Evolutionary conservation across 2,329 filamentous ascomycete genomes (phyloP).

Genomic region (Fusarium nygamai): DNA sequence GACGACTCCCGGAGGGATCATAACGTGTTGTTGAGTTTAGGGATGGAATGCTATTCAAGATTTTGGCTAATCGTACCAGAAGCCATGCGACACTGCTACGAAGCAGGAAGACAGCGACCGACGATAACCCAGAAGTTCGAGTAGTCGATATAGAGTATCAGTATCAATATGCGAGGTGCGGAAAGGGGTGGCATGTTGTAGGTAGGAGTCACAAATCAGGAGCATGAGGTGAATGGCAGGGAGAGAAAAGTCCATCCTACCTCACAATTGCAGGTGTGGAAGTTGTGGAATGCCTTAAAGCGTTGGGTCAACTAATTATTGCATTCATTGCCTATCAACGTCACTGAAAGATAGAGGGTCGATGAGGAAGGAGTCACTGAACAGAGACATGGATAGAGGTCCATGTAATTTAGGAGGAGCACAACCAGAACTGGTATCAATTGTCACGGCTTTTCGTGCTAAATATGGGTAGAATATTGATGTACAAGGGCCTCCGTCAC

Average conservation of each 20-base stretch:
- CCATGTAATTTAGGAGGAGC: conserved; percentile 26
- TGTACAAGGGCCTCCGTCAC: conserved; percentile 55
- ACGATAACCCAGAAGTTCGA: background rate
- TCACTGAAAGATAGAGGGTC: background rate
- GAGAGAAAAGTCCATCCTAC: conserved; percentile 1
- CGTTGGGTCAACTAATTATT: conserved; percentile 10
- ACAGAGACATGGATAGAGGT: too few species aligned
- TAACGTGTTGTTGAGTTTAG: conserved; percentile 17
- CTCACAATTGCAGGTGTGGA: background rate
- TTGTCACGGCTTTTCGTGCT: conserved; percentile 50
- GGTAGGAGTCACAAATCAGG: background rate
- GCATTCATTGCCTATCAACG: conserved; percentile 2
- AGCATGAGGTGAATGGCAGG: background rate
- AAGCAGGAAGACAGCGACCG: background rate
- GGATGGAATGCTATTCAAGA: background rate
- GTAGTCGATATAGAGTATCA: conserved; percentile 19
- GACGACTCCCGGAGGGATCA: conserved; percentile 43
- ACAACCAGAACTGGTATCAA: conserved; percentile 49
- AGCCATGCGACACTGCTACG: conserved; percentile 25
- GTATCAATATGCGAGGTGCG: conserved; percentile 11
- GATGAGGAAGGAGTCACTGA: conserved; percentile 28
- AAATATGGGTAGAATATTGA: conserved; percentile 50
- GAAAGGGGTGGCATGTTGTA: conserved; percentile 16
- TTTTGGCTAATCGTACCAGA: conserved; percentile 3
- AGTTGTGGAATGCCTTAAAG: conserved; percentile 9